Conservation (phyloP, 2,329 filamentous ascomycete species). For the Rutstroemia sp. region DNA sequence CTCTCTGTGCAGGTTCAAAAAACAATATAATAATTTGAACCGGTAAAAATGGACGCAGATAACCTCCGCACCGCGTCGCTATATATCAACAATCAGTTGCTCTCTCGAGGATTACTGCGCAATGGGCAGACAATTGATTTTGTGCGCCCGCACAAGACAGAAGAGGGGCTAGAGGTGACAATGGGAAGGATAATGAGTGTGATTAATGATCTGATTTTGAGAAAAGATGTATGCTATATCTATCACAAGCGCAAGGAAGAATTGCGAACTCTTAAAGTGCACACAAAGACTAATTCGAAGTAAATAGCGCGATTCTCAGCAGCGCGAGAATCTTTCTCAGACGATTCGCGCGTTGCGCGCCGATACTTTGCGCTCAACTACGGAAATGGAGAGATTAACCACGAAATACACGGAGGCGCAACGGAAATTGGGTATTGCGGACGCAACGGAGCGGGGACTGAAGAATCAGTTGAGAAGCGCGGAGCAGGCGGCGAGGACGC, state of each 20-base stretch:
- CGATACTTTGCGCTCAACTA: slow-evolving; percentile 66
- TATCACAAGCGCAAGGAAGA: background rate
- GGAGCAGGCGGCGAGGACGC: slow-evolving; percentile 63
- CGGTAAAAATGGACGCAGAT: slow-evolving; percentile 33
- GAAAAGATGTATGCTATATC: slow-evolving; percentile 65
- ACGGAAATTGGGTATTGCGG: slow-evolving; percentile 48
- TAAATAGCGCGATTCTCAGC: slow-evolving; percentile 73
- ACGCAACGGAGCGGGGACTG: slow-evolving; percentile 64
- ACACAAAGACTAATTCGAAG: background rate
- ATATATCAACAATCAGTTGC: slow-evolving; percentile 66
- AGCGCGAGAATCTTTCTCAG: slow-evolving; percentile 73
- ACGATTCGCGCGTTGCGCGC: slow-evolving; percentile 70
- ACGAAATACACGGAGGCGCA: slow-evolving; percentile 48
- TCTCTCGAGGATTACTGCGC: slow-evolving; percentile 56
- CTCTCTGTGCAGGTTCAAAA: background rate
- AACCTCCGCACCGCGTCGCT: slow-evolving; percentile 60
- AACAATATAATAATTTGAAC: background rate
- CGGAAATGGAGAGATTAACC: slow-evolving; percentile 54
- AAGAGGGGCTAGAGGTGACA: slow-evolving; percentile 55
- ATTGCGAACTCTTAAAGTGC: background rate
- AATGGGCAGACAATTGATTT: slow-evolving; percentile 78
- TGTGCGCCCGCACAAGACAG: slow-evolving; percentile 57
- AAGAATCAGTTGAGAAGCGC: slow-evolving; percentile 64
- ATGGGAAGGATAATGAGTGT: slow-evolving; percentile 87
- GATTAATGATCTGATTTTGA: slow-evolving; percentile 85